Conservation (phyloP, 805 yeast genomes). For the Peterozyma toletana region DNA sequence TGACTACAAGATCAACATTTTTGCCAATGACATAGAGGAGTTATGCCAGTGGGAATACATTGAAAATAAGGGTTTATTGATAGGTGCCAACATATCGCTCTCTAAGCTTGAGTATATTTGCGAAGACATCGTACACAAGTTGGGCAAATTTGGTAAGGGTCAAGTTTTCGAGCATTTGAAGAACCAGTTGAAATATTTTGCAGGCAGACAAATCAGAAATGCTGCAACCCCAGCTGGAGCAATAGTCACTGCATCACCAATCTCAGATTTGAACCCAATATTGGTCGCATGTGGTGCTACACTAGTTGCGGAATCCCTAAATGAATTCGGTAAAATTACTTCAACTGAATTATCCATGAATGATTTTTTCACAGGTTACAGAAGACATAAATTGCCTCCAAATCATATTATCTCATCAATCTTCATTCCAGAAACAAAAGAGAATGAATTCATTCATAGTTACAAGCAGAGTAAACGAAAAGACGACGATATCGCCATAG, state of each 20-base stretch:
- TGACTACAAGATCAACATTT: conserved; percentile 30
- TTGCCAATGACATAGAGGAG: conserved; percentile 35
- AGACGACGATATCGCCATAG: conserved; percentile 44
- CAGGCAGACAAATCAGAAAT: conserved; percentile 41
- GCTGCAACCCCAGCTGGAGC: conserved; percentile 45
- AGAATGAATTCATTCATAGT: conserved; percentile 28
- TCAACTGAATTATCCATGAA: conserved; percentile 24
- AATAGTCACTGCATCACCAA: conserved; percentile 42
- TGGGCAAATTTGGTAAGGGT: conserved; percentile 16
- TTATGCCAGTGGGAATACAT: conserved; percentile 25
- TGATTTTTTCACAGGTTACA: conserved; percentile 35
- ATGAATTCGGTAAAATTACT: conserved; percentile 11
- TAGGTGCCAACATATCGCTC: conserved; percentile 35
- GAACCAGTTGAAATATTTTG: conserved; percentile 36
- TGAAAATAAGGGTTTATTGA: conserved; percentile 31
- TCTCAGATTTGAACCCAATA: conserved; percentile 39
- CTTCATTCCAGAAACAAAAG: conserved; percentile 30
- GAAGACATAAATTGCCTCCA: conserved; percentile 31
- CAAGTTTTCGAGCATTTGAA: conserved; percentile 30
- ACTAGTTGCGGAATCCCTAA: conserved; percentile 25
- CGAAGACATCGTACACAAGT: conserved; percentile 18
- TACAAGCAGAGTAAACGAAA: conserved; percentile 41
- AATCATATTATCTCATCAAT: conserved; percentile 27
- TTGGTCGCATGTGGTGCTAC: conserved; percentile 33
- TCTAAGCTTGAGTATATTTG: conserved; percentile 29